Base-by-base conservation (phyloP, 108 stramenopile species). In the Cylindrotheca fusiformis region DNA sequence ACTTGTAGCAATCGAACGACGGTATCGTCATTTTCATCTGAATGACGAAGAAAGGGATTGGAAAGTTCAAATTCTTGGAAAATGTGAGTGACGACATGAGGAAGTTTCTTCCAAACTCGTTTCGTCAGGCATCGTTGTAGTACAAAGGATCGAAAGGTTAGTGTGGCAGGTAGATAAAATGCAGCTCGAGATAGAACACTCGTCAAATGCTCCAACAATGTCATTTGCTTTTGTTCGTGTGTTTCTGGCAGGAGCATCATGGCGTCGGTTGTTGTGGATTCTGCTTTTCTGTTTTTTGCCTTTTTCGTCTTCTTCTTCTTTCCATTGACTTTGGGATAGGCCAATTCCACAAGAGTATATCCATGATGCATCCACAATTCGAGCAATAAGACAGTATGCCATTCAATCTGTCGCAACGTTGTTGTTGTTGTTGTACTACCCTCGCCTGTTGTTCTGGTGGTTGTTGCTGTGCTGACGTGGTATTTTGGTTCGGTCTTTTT, bases 331-430 rank as follows among this genome's bases (percentile, higher is more conserved):
- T 14, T 6, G 6, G 36, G 36, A 14, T 41, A 41, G 6, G 14
- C 10, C 36, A 10, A 6, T 41, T 41, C 10, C 10, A 41, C 36
- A 6, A 41, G 14, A 10, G 10, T 6, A 6, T 41, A 6, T 41
- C 36, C 36, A 14, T 41, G 36, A 10, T 41, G 36, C 10, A 41
- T 21, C 63, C 51, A 63, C 1, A 63, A 32, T 25, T 63, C 63
- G 32, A 63, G 29, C 3, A 63, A 4, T 51, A 63, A 36, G 3
- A 52, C 51, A 19, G 52, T 32, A 29, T 63, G 63, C 63, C 63
- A 63, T 52, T 63, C 32, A 6, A 63, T 63, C 32, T 52, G 63
- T 36, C 21, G 28, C 32, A 63, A 20, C 32, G 36, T 51, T n/a
- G n/a, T n/a, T n/a, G n/a, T n/a, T n/a, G n/a, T n/a, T n/a, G n/a